Conservation (phyloP, 805 yeast genomes). For the Yarrowia hollandica region DNA sequence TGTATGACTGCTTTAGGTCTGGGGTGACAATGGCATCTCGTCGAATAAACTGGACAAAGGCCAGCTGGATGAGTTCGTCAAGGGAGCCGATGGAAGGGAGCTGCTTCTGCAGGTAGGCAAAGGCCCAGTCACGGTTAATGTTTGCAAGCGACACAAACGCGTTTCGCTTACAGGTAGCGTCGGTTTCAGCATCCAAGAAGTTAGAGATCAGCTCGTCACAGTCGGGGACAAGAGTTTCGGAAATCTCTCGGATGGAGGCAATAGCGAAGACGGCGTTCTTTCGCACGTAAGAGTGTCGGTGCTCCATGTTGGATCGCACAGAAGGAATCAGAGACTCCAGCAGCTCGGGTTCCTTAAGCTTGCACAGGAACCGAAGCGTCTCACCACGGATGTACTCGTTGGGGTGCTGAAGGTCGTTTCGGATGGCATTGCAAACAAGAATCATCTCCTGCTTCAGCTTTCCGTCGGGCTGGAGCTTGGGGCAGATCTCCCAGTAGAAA, state of each 20-base stretch:
- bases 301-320: slow-evolving; percentile 85
- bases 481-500: slow-evolving; percentile 97
- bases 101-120: slow-evolving; percentile 75
- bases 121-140: slow-evolving; percentile 80
- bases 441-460: slow-evolving; percentile 98
- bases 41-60: slow-evolving; percentile 88
- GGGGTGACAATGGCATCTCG: slow-evolving; percentile 69
- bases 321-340: slow-evolving; percentile 94
- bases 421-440: slow-evolving; percentile 95
- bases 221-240: slow-evolving; percentile 89
- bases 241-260: slow-evolving; percentile 73
- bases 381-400: slow-evolving; percentile 96
- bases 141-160: slow-evolving; percentile 87
- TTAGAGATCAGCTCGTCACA: slow-evolving; percentile 81
- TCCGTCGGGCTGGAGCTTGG: slow-evolving; percentile 83
- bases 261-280: slow-evolving; percentile 95
- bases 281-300: slow-evolving; percentile 96
- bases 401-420: slow-evolving; percentile 96
- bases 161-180: slow-evolving; percentile 91
- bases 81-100: slow-evolving; percentile 57
- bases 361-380: slow-evolving; percentile 86
- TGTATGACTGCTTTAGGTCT: slow-evolving; percentile 67
- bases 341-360: slow-evolving; percentile 87
- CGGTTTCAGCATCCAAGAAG: slow-evolving; percentile 79
- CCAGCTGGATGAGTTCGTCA: slow-evolving; percentile 84